These are phyloP conservation scores for Ceratobasidium sp. DNA, from an alignment of 1,284 basidiomycete genomes.

Conservation along the genomic window DNA sequence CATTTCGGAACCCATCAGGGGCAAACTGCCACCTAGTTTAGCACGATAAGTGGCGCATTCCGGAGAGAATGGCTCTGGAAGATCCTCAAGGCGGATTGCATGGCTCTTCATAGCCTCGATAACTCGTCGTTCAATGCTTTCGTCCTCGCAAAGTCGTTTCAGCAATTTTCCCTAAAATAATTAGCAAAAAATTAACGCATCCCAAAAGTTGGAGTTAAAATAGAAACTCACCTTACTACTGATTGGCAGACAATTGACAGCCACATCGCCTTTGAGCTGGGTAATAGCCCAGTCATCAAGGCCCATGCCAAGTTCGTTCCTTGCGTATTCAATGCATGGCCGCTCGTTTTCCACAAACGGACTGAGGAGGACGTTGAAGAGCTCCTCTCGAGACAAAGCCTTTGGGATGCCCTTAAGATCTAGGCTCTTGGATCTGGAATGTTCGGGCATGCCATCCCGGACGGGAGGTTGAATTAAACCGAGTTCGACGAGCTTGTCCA, in stretches of 20 bases:
- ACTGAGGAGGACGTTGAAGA: slow-evolving; percentile 65
- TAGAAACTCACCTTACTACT: slow-evolving; percentile 31
- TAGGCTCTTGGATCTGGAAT: slow-evolving; percentile 56
- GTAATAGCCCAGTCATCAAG: slow-evolving; percentile 29
- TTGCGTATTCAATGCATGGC: slow-evolving; percentile 26
- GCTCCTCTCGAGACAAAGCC: slow-evolving; percentile 59
- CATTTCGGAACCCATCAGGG: slow-evolving; percentile 29
- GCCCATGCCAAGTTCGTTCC: slow-evolving; percentile 11
- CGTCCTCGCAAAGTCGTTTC: slow-evolving; percentile 35
- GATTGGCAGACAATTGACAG: slow-evolving; percentile 26
- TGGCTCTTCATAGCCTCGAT: slow-evolving; percentile 27
- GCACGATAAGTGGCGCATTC: slow-evolving; percentile 32
- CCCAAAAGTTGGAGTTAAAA: neutral
- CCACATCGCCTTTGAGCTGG: slow-evolving; percentile 30
- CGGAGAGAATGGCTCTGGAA: slow-evolving; percentile 27
- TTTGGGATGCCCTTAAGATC: slow-evolving; percentile 58
- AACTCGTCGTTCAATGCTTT: slow-evolving; percentile 27
- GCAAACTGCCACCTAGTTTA: slow-evolving; percentile 23
- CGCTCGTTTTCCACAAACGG: slow-evolving; percentile 55
- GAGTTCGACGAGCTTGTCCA: slow-evolving; percentile 37
- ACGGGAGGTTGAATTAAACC: slow-evolving; percentile 9
- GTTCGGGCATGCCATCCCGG: slow-evolving; percentile 47
- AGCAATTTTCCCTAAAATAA: slow-evolving; percentile 26
- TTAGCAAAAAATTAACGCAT: neutral
- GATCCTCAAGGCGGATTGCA: slow-evolving; percentile 27